A percentile compares a stretch with the other conserved stretches of the same genome.
Evolutionary conservation across 805 yeast species (phyloP).

Genomic region (Saturnispora sekii): DNA sequence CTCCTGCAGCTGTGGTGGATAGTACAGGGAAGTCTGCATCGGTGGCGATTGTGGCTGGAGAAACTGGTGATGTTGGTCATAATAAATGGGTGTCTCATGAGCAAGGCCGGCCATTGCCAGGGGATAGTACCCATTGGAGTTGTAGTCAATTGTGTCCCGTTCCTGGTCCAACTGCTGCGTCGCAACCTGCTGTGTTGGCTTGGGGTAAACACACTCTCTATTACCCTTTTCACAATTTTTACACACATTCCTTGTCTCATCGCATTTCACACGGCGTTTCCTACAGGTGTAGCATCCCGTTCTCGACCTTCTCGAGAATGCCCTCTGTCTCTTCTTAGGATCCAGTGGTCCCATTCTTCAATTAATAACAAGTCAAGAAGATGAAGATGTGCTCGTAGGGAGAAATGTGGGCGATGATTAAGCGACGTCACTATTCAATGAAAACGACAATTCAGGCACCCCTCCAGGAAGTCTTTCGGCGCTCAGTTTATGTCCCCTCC

Average conservation of each 20-base stretch:
- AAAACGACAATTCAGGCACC: no score
- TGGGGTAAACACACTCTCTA: constrained; percentile 54
- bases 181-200: not conserved
- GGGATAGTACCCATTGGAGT: no score
- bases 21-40: not conserved
- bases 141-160: no score
- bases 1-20: not conserved
- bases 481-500: no score
- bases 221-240: constrained; percentile 55
- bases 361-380: not conserved
- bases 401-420: constrained; percentile 9
- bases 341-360: not conserved
- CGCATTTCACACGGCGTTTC: constrained; percentile 63
- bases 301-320: constrained; percentile 52
- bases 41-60: not conserved
- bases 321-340: constrained; percentile 27
- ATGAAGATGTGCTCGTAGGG: not conserved
- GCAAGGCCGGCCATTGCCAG: not conserved
- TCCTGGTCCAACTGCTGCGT: no score
- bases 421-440: no score
- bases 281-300: constrained; percentile 74
- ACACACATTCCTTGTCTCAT: constrained; percentile 63
- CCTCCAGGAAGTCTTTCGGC: no score
- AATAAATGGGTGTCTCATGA: not conserved
- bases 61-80: not conserved